These are phyloP conservation scores for Phytophthora cactorum DNA, from an alignment of 352 stramenopile species.

Conservation along the genomic window DNA sequence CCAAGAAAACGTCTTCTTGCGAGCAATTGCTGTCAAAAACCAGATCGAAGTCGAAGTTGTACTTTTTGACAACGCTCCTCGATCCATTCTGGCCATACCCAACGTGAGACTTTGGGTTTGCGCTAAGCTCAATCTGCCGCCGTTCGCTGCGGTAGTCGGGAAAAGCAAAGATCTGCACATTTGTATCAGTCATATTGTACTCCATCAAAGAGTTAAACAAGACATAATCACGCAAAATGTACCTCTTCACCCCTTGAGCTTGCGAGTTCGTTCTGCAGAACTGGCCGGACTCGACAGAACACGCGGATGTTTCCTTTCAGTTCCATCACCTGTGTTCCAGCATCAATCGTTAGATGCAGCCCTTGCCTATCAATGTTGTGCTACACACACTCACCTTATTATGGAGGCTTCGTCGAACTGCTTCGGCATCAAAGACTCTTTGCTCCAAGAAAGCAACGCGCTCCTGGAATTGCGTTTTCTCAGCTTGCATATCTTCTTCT, in stretches of 20 bases:
- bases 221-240: background rate
- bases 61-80: constrained; percentile 78
- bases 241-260: constrained; percentile 56
- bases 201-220: background rate
- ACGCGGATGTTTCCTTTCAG: constrained; percentile 97
- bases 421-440: constrained; percentile 67
- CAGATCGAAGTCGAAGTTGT: constrained; percentile 97
- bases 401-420: constrained; percentile 78
- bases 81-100: constrained; percentile 70
- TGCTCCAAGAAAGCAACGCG: constrained; percentile 47
- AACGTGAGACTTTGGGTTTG: constrained; percentile 67
- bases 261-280: constrained; percentile 72
- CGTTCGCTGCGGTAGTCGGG: constrained; percentile 73
- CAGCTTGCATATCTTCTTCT: constrained; percentile 38
- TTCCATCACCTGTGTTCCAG: constrained; percentile 89
- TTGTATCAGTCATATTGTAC: constrained; percentile 1
- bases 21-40: constrained; percentile 94
- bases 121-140: constrained; percentile 75
- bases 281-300: constrained; percentile 94
- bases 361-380: background rate
- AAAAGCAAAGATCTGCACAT: constrained; percentile 71
- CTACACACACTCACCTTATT: constrained; percentile 65
- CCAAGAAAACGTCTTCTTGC: constrained; percentile 97
- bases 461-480: constrained; percentile 40
- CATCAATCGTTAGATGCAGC: background rate